phyloP scores from a whole-genome alignment of 441 rosid species.

The Pelargonium fulgidum region DNA sequence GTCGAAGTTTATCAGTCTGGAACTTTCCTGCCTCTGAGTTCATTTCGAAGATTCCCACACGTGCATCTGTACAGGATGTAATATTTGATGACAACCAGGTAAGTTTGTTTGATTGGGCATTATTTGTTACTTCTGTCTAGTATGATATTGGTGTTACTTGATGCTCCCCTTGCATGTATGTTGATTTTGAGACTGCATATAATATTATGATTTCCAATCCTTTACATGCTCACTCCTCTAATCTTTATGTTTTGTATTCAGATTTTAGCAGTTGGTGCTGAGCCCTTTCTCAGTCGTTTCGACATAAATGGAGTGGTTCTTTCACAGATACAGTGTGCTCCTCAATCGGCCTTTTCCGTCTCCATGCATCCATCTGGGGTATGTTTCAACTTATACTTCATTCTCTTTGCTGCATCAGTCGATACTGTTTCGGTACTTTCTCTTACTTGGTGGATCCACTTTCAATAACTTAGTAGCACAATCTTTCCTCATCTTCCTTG shows the following conservation, averaged over 20 bases:
- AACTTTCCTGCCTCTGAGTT: constrained; percentile 83
- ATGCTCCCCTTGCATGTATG: background rate
- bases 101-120: constrained; percentile 21
- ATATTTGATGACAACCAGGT: constrained; percentile 75
- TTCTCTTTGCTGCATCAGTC: background rate
- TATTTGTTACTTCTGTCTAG: background rate
- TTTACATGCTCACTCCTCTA: background rate
- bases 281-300: constrained; percentile 60
- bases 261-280: constrained; percentile 86
- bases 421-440: background rate
- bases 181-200: background rate
- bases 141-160: background rate
- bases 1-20: constrained; percentile 63
- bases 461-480: background rate
- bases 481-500: background rate
- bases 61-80: constrained; percentile 61
- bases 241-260: constrained; percentile 27
- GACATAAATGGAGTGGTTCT: constrained; percentile 68
- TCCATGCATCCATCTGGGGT: constrained; percentile 77
- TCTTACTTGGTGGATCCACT: background rate
- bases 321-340: constrained; percentile 83
- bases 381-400: constrained; percentile 27
- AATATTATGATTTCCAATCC: background rate
- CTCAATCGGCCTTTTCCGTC: constrained; percentile 70
- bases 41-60: constrained; percentile 43